Base-by-base conservation (phyloP, 805 yeast species). In the Yarrowia alimentaria region DNA sequence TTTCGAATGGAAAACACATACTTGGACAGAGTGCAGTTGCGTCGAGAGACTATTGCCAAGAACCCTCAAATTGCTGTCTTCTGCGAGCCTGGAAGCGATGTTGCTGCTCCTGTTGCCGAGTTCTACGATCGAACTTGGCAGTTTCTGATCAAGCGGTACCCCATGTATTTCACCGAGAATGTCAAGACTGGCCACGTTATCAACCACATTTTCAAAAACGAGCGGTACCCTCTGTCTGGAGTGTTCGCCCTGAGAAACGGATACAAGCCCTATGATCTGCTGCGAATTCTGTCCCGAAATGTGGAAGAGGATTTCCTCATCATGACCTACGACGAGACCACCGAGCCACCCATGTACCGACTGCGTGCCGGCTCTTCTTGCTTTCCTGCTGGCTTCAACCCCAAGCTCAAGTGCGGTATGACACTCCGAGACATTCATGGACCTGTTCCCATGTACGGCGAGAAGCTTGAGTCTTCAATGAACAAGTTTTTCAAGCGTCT, bases 321-420 rank as follows among this genome's bases (percentile, higher is more conserved):
- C 6, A 57, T 84, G 57, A 60, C 76, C 53, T 72, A 73, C 13
- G 78, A 76, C 51, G 89, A 82, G 58, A 60, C 62, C 24, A 35
- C 47, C 10, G 40, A 56, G 6, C 47, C 47, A 5, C 47, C 47
- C 47, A 54, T 58, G 50, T 84, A 82, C 60, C 68, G 74, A 20
- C 62, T 81, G 33, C 69, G 81, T 48, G 80, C 79, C 0, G 78
- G 80, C 6, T 67, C 75, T 3, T 74, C 80, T 18, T 79, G 80
- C 6, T 82, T 81, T 57, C 87, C 91, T 1, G 78, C 83, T 1
- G 91, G 91, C 1, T 85, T 85, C 64, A 79, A 79, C 59, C 90
- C 91, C 4, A 64, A 71, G 4, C 65, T 61, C 8, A 74, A 77
- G 55, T 71, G 77, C 55, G 68, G 79, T 58, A 64, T 70, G 57